Conservation (phyloP, 108 stramenopile species). For the Fragilariopsis cylindrus region DNA sequence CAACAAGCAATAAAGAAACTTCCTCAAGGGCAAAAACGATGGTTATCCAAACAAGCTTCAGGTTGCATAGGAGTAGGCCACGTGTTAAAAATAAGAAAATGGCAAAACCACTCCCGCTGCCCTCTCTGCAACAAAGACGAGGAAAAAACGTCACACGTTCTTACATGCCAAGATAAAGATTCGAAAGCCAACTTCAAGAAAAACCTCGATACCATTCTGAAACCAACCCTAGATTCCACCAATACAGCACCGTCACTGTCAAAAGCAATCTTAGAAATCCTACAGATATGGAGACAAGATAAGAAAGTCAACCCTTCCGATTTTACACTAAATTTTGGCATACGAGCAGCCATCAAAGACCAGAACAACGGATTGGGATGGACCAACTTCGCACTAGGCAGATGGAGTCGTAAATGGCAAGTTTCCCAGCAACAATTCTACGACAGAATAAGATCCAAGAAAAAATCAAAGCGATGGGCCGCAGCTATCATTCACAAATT, state of each 20-base stretch:
- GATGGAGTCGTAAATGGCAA: neutral
- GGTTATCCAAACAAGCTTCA: neutral
- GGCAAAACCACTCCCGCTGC: neutral
- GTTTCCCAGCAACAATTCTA: neutral
- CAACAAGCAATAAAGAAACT: neutral
- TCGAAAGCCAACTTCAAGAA: neutral
- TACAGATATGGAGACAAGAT: neutral
- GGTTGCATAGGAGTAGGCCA: neutral
- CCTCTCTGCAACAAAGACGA: no score
- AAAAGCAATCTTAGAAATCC: neutral
- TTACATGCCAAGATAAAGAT: no score
- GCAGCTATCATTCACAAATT: neutral
- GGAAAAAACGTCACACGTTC: no score
- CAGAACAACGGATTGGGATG: slow-evolving; percentile 3
- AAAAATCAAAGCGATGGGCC: neutral
- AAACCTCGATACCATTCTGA: neutral
- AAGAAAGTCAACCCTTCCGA: neutral
- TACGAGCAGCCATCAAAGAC: neutral
- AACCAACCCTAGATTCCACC: neutral
- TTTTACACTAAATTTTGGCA: neutral
- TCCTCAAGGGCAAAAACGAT: neutral
- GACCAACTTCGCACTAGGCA: neutral
- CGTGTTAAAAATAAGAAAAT: neutral
- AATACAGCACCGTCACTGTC: neutral
- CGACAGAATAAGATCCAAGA: neutral